A percentile compares a stretch with the other conserved stretches of the same genome.
phyloP scores from a whole-genome alignment of 2,329 filamentous ascomycete genomes.

The Aspergillus japonicus region DNA sequence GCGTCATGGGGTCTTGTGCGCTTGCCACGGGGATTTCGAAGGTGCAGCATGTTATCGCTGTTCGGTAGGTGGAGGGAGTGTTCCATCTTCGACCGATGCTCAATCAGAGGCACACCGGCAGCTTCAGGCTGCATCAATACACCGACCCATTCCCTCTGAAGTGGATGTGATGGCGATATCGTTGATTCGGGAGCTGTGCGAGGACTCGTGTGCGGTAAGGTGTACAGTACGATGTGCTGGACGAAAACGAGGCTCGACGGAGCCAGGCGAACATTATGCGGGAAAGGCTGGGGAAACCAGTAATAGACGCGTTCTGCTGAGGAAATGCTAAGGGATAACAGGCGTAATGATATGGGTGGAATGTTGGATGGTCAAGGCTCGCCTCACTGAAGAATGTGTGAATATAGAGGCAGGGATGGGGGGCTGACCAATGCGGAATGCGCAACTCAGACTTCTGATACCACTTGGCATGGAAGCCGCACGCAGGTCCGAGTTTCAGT shows the following conservation, averaged over 20 bases:
- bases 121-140: constrained; percentile 15
- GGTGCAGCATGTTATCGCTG: constrained; percentile 29
- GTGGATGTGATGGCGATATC: neutral
- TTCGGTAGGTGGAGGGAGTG: constrained; percentile 27
- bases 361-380: constrained; percentile 16
- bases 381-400: constrained; percentile 24
- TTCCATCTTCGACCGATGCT: constrained; percentile 25
- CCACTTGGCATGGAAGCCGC: constrained; percentile 21
- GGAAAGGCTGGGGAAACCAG: constrained; percentile 1
- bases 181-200: neutral
- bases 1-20: constrained; percentile 15
- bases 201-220: neutral
- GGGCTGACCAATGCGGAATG: constrained; percentile 18
- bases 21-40: constrained; percentile 21
- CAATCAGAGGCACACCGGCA: constrained; percentile 1
- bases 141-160: constrained; percentile 15
- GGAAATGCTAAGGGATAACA: constrained; percentile 9
- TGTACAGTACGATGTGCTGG: neutral
- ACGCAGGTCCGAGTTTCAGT: neutral
- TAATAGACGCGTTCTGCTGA: constrained; percentile 1
- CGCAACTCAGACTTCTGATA: constrained; percentile 6
- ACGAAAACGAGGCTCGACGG: constrained; percentile 1
- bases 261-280: constrained; percentile 4
- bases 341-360: constrained; percentile 20
- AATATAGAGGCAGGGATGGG: constrained; percentile 3